These are phyloP conservation scores for Agrocybe chaxingu DNA, from an alignment of 768 basidiomycete genomes.

Conservation along the genomic window DNA sequence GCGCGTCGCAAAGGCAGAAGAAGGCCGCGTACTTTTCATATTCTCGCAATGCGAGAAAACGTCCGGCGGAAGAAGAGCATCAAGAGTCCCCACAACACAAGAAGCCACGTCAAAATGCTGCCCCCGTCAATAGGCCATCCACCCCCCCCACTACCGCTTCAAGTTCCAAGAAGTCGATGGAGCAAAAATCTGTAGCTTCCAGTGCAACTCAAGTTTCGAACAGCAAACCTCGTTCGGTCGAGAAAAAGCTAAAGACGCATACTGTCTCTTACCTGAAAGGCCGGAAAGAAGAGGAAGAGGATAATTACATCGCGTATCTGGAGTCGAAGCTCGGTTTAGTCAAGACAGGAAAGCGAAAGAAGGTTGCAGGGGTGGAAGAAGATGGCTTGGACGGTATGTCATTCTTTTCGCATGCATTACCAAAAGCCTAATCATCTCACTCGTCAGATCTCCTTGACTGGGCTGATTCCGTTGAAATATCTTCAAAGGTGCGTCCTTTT, in stretches of 20 bases:
- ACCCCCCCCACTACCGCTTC: not conserved
- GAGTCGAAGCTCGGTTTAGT: slow-evolving; percentile 71
- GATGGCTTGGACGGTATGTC: slow-evolving; percentile 84
- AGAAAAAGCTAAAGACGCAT: not conserved
- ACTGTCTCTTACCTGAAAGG: not conserved
- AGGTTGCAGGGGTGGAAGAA: slow-evolving; percentile 49
- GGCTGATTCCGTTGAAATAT: slow-evolving; percentile 32
- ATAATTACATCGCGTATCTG: slow-evolving; percentile 80
- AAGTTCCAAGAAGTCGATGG: no score
- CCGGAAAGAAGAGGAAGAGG: slow-evolving; percentile 58
- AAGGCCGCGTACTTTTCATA: slow-evolving; percentile 59
- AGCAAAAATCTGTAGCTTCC: not conserved
- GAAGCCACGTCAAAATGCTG: slow-evolving; percentile 31
- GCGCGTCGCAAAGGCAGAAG: slow-evolving; percentile 56
- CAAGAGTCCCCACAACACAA: slow-evolving; percentile 47
- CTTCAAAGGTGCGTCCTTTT: slow-evolving; percentile 10
- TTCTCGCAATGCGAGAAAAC: slow-evolving; percentile 21
- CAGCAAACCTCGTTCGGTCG: not conserved
- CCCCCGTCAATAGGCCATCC: slow-evolving; percentile 1
- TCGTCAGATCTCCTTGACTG: slow-evolving; percentile 53
- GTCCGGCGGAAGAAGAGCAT: slow-evolving; percentile 43
- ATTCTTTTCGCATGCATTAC: not conserved
- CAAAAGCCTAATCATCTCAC: not conserved
- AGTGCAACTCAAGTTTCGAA: not conserved
- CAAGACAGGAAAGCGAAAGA: slow-evolving; percentile 37